These are phyloP conservation scores for Exophiala spinifera DNA, from an alignment of 2,329 filamentous ascomycete species.

Conservation along the genomic window DNA sequence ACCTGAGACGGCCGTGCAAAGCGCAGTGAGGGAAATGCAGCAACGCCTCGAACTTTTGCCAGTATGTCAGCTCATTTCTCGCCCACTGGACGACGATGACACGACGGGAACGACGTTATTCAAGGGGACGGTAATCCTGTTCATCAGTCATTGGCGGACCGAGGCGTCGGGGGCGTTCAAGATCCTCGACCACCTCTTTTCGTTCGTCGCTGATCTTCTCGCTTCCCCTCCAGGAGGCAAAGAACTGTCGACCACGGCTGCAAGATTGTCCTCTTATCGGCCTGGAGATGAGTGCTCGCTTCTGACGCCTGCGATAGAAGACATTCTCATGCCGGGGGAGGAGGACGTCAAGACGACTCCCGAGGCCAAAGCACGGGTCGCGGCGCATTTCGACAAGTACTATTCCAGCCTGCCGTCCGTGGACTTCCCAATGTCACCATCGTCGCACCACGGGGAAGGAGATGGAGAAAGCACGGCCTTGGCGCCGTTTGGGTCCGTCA, in stretches of 20 bases:
- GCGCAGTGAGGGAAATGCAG: constrained; percentile 7
- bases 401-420: constrained; percentile 7
- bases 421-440: constrained; percentile 12
- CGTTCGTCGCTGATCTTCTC: constrained; percentile 11
- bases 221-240: not conserved
- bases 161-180: constrained; percentile 17
- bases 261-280: not conserved
- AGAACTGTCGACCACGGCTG: not conserved
- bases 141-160: constrained; percentile 19
- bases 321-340: constrained; percentile 9
- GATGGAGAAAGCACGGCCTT: not conserved
- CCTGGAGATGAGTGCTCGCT: constrained; percentile 7
- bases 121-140: constrained; percentile 9
- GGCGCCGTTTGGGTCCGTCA: not conserved
- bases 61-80: constrained; percentile 3
- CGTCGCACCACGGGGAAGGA: too few species aligned
- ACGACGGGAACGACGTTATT: not conserved
- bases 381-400: constrained; percentile 7
- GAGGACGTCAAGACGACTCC: not conserved
- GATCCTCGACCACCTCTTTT: constrained; percentile 12
- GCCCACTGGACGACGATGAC: not conserved
- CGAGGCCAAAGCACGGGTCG: constrained; percentile 3
- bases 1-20: not conserved
- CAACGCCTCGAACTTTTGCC: constrained; percentile 2
- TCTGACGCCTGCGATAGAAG: constrained; percentile 12